Evolutionary conservation across 208 protist genomes (phyloP).

Genomic region (Strigomonas oncopelti): DNA sequence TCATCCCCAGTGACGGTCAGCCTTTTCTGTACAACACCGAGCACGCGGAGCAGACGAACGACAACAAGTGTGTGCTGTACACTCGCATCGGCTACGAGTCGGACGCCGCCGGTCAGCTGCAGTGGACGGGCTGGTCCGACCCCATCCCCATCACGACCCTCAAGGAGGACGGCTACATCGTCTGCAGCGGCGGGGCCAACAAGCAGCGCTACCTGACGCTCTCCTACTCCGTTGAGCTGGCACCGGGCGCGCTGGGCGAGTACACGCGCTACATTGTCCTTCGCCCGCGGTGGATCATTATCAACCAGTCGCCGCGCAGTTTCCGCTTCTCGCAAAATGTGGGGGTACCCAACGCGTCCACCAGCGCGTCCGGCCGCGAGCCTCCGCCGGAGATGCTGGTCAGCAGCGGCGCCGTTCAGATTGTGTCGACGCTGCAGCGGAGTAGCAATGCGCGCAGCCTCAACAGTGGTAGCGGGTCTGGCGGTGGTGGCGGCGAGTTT

Average conservation of each 20-base stretch:
- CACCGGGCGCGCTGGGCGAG: slow-evolving; percentile 29
- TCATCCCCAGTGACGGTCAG: not conserved
- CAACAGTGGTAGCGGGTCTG: not conserved
- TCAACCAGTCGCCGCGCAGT: slow-evolving; percentile 46
- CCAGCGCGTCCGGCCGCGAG: not conserved
- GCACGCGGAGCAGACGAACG: slow-evolving; percentile 1
- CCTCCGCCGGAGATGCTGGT: not conserved
- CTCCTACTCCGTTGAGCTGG: slow-evolving; percentile 59
- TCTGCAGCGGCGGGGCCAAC: slow-evolving; percentile 19
- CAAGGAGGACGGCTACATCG: slow-evolving; percentile 5
- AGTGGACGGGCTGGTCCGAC: slow-evolving; percentile 12
- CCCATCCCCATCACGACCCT: slow-evolving; percentile 2
- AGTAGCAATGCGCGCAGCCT: not conserved
- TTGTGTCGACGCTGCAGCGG: not conserved
- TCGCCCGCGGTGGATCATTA: slow-evolving; percentile 63
- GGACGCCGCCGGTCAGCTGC: not conserved
- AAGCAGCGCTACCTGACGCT: slow-evolving; percentile 28
- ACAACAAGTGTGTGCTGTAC: slow-evolving; percentile 9
- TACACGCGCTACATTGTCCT: slow-evolving; percentile 54
- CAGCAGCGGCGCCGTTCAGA: not conserved
- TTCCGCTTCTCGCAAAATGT: slow-evolving; percentile 22
- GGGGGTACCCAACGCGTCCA: not conserved
- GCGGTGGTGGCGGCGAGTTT: not conserved
- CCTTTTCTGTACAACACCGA: slow-evolving; percentile 11
- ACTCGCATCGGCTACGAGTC: slow-evolving; percentile 3